Evolutionary conservation across 352 stramenopile genomes (phyloP), one percentile per base, ranked within the genome.

Genomic region (Globisporangium sylvaticum): DNA sequence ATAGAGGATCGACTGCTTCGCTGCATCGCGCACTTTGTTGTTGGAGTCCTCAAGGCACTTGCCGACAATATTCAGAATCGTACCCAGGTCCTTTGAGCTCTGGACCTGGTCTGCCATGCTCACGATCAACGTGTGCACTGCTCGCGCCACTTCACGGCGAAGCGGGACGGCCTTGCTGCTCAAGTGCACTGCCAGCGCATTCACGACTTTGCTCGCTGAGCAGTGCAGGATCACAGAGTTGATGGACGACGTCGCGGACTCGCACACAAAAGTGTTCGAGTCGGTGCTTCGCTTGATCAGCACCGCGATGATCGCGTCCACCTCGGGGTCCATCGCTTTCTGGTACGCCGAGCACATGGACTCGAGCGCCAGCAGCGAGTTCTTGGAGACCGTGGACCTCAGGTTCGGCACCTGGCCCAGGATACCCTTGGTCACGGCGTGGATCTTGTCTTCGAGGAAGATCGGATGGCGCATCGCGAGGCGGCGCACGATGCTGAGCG

Each of bases 261-360:
- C 84, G 44, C 83, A 90, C 37, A 95, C 79, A 63, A 95, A 95
- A 1, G 77, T 29, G 32, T 92, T 95, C 8, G 84, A 89, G 63
- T 95, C 84, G 2, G 70, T 72, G 46, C 77, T 84, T 4, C 87
- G 83, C 50, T 86, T 89, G 12, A 95, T 72, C 25, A 95, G 66
- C 42, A 89, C 61, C 0, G 83, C 73, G 4, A 93, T 39, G 7
- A 92, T 75, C 22, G 64, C 74, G 37, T 92, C 84, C 14, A 92
- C 68, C 31, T 93, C 82, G 0, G 64, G 58, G 55, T 95, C 84
- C 62, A 95, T 81, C 0, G 67, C 22, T 25, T 79, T 74, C 37
- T 72, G 75, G 37, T 87, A 78, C 22, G 69, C 58, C 18, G 65
- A 59, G 57, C 82, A 87, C 65, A 93, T 69, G 1, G 83, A 81